A percentile compares a stretch with the other conserved stretches of the same genome.
Evolutionary conservation across 768 basidiomycete species (phyloP).

Genomic region (Gymnopilus junonius): DNA sequence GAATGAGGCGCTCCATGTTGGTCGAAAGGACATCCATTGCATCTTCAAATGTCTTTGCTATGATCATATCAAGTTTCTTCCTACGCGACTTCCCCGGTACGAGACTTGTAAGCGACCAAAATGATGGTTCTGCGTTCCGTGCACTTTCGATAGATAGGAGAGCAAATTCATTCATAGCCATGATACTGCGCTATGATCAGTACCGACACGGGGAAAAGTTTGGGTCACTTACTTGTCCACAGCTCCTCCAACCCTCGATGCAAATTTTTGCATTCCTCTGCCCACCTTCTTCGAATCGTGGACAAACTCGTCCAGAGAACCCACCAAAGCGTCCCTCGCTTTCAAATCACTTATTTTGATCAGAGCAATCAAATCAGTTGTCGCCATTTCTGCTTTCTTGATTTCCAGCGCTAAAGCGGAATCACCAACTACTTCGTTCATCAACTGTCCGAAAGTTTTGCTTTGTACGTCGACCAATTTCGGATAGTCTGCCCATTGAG

Average conservation of each 20-base stretch:
- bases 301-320: slow-evolving; percentile 56
- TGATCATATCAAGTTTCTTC: slow-evolving; percentile 44
- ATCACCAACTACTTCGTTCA: slow-evolving; percentile 61
- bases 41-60: slow-evolving; percentile 58
- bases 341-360: slow-evolving; percentile 67
- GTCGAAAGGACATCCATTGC: slow-evolving; percentile 64
- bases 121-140: slow-evolving; percentile 37
- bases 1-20: slow-evolving; percentile 56
- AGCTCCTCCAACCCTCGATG: slow-evolving; percentile 70
- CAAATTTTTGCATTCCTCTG: slow-evolving; percentile 62
- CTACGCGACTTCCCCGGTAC: slow-evolving; percentile 41
- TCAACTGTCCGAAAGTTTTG: slow-evolving; percentile 62
- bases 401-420: slow-evolving; percentile 68
- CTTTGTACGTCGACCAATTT: slow-evolving; percentile 62
- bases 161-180: slow-evolving; percentile 77
- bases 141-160: slow-evolving; percentile 57
- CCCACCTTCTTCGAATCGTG: slow-evolving; percentile 64
- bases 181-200: slow-evolving; percentile 48
- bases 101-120: slow-evolving; percentile 38
- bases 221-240: slow-evolving; percentile 68
- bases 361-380: slow-evolving; percentile 64
- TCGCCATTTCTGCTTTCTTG: slow-evolving; percentile 80
- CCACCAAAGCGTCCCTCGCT: slow-evolving; percentile 60
- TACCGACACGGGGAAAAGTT: not conserved
- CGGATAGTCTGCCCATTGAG: slow-evolving; percentile 64